phyloP scores from a whole-genome alignment of 1,139 yeast genomes.

The Yamadazyma taylorii region DNA sequence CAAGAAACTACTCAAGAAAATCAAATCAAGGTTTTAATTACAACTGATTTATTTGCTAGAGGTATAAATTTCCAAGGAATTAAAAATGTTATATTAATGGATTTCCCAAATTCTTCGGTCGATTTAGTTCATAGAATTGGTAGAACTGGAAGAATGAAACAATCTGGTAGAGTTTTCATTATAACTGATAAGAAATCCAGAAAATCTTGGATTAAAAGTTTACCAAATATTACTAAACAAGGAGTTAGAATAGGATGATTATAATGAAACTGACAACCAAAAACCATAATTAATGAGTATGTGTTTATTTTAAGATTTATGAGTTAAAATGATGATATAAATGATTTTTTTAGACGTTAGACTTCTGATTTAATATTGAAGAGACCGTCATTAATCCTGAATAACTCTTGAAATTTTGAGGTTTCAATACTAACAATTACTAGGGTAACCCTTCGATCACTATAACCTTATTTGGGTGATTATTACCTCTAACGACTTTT shows the following conservation, averaged over 20 bases:
- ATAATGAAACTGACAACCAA: too few species aligned
- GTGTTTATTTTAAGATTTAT: background rate
- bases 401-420: background rate
- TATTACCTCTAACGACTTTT: constrained; percentile 4
- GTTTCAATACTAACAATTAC: constrained; percentile 1
- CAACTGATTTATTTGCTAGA: constrained; percentile 90
- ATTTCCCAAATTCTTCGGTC: constrained; percentile 79
- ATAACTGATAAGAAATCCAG: constrained; percentile 64
- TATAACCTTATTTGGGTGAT: background rate
- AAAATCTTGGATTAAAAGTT: constrained; percentile 81
- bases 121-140: constrained; percentile 92
- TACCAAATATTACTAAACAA: constrained; percentile 67
- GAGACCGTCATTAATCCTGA: constrained; percentile 1
- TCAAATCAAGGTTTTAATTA: constrained; percentile 63
- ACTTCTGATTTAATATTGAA: constrained; percentile 12
- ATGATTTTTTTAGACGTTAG: constrained; percentile 15
- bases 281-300: constrained; percentile 15
- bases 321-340: constrained; percentile 18
- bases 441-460: background rate
- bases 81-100: constrained; percentile 79
- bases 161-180: constrained; percentile 82
- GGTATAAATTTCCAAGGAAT: constrained; percentile 86
- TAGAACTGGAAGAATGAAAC: constrained; percentile 91
- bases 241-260: constrained; percentile 46
- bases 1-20: constrained; percentile 39